Percentiles rank a stretch among this genome's conserved stretches.
These are phyloP conservation scores for thale cress (Arabidopsis thaliana) DNA, from an alignment of 345 rosid species.

Conservation along the genomic window DNA sequence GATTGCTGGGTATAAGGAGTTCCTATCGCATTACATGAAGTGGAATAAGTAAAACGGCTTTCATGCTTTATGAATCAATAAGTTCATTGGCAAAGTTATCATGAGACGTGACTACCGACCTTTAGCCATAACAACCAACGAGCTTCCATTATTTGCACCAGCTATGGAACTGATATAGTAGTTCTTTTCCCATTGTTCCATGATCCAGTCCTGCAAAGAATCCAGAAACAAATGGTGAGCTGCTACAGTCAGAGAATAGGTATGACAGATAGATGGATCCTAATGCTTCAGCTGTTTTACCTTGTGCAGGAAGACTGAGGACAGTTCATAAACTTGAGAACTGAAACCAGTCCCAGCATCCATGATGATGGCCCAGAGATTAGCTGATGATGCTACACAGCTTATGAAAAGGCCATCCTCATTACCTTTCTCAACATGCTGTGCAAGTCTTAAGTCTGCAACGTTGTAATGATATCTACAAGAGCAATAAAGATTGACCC, in stretches of 20 bases:
- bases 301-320: slow-evolving; percentile 86
- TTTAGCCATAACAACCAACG: slow-evolving; percentile 94
- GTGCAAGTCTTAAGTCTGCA: slow-evolving; percentile 72
- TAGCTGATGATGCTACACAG: slow-evolving; percentile 85
- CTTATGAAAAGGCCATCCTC: slow-evolving; percentile 90
- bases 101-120: slow-evolving; percentile 52
- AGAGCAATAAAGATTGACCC: slow-evolving; percentile 27
- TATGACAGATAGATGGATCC: not conserved
- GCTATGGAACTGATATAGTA: slow-evolving; percentile 93
- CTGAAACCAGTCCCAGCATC: slow-evolving; percentile 97
- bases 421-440: slow-evolving; percentile 91
- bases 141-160: slow-evolving; percentile 89
- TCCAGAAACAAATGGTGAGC: slow-evolving; percentile 27
- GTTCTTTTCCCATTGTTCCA: slow-evolving; percentile 99
- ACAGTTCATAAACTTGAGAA: slow-evolving; percentile 87
- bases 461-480: slow-evolving; percentile 96
- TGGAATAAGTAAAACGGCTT: slow-evolving; percentile 17
- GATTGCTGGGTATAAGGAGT: slow-evolving; percentile 97
- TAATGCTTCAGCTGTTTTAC: slow-evolving; percentile 47
- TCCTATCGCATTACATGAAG: slow-evolving; percentile 55
- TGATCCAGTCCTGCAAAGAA: slow-evolving; percentile 86
- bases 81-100: not conserved
- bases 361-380: slow-evolving; percentile 98
- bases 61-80: not conserved
- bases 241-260: slow-evolving; percentile 20